Conservation (phyloP, 1,284 basidiomycete species). For the Albatrellus sp. region DNA sequence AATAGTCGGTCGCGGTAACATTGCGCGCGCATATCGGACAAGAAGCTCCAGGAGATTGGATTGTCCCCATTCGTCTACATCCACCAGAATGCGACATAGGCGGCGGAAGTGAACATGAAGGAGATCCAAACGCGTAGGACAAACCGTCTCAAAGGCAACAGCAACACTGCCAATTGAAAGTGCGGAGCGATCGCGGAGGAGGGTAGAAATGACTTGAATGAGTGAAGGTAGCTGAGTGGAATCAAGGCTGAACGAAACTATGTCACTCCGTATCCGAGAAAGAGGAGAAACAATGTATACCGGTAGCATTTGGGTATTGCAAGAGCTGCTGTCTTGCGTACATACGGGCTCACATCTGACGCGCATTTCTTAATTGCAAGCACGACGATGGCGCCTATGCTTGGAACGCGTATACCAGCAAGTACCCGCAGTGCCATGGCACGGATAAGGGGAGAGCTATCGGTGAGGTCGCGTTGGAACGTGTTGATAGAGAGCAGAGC, state of each 20-base stretch:
- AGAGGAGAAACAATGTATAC: constrained; percentile 31
- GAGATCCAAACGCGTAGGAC: constrained; percentile 75
- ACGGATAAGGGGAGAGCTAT: constrained; percentile 84
- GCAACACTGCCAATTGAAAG: constrained; percentile 82
- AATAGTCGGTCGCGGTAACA: constrained; percentile 66
- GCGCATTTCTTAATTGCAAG: constrained; percentile 88
- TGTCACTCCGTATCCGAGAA: not conserved
- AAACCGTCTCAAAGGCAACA: constrained; percentile 75
- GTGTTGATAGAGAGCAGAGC: constrained; percentile 97
- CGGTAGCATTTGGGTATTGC: constrained; percentile 81
- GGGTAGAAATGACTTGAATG: constrained; percentile 60
- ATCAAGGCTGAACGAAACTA: constrained; percentile 52
- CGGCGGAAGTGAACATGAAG: constrained; percentile 84
- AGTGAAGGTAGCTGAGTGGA: constrained; percentile 58
- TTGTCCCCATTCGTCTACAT: constrained; percentile 97
- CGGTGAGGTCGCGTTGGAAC: constrained; percentile 93
- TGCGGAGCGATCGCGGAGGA: constrained; percentile 77
- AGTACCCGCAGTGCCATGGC: constrained; percentile 93
- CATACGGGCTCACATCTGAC: constrained; percentile 85
- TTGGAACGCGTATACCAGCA: constrained; percentile 81
- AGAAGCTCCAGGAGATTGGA: constrained; percentile 72
- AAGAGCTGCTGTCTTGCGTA: constrained; percentile 83
- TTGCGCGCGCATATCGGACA: constrained; percentile 70
- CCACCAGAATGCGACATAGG: constrained; percentile 73
- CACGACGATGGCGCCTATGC: constrained; percentile 79